Evolutionary conservation across 2,329 filamentous ascomycete species (phyloP).

Genomic region (Coniochaeta hoffmannii): DNA sequence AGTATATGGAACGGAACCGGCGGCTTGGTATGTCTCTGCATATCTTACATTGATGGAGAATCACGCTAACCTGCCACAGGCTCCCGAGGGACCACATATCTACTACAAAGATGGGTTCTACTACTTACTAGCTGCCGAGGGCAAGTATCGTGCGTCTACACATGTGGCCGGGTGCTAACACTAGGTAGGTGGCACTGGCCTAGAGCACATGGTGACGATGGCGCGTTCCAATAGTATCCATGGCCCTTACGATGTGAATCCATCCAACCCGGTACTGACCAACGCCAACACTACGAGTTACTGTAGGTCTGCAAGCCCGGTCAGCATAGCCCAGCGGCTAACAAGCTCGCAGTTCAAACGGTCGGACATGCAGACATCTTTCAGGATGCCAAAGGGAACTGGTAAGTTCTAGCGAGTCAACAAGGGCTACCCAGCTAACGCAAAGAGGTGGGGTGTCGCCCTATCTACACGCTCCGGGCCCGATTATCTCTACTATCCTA

Average conservation of each 20-base stretch:
- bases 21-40: conserved; percentile 18
- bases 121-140: conserved; percentile 46
- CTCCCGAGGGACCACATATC: conserved; percentile 47
- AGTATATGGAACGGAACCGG: conserved; percentile 42
- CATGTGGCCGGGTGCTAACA: neutral
- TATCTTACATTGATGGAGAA: neutral
- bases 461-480: conserved; percentile 32
- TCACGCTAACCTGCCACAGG: conserved; percentile 11
- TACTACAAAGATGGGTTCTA: conserved; percentile 43
- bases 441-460: conserved; percentile 29
- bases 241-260: conserved; percentile 36
- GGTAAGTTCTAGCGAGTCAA: conserved; percentile 16
- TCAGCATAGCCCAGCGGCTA: neutral
- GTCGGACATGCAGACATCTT: conserved; percentile 52
- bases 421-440: neutral
- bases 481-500: conserved; percentile 29
- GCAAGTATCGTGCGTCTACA: conserved; percentile 11
- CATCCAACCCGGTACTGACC: conserved; percentile 37
- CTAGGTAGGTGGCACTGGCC: conserved; percentile 34
- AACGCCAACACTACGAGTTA: conserved; percentile 34
- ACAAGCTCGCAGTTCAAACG: conserved; percentile 32
- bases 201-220: conserved; percentile 40
- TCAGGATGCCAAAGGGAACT: conserved; percentile 33
- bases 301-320: conserved; percentile 17
- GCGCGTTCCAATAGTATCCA: conserved; percentile 31